Evolutionary conservation across 1,139 yeast species (phyloP), one percentile per base, ranked within the genome.

Genomic region (Debaryomyces psychrophilus): DNA sequence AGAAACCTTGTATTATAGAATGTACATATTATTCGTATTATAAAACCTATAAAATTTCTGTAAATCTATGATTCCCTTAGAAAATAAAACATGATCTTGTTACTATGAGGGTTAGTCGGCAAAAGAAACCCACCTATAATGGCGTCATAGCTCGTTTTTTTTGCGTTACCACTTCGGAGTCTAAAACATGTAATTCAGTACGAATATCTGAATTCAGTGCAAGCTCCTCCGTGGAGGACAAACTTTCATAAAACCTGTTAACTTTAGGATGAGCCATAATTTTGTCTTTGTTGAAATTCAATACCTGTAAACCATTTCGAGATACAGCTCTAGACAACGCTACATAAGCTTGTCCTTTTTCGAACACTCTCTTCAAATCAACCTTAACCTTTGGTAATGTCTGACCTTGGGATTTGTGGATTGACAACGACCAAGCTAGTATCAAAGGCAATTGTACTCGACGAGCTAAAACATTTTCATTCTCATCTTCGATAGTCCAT

Each of bases 361-460:
- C 99, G 65, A 93, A 93, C 0, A 87, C 84, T 48, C 76, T 73
- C 31, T 77, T 73, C 50, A 93, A 72, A 63, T 95, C 96, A 5
- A 93, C 96, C 55, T 81, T 81, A 2, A 90, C 96, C 53, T 81
- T 79, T 2, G 87, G 86, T 42, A 93, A 69, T 0, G 99, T 92
- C 63, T 95, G 99, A 2, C 99, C 99, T 62, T 93, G 99, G 0
- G 97, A 85, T 66, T 93, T 93, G 63, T 93, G 99, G 43, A 93
- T 92, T 0, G 97, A 90, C 36, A 93, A 68, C 0, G 99, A 92
- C 97, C 98, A 93, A 0, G 99, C 96, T 14, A 92, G 70, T 57
- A 90, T 85, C 44, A 93, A 68, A 0, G 99, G 99, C 2, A 93
- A 61, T 59, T 90, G 96, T 5, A 57, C 61, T 46, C 73, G 56